phyloP scores from a whole-genome alignment of 345 rosid species.

The Camelina hispida region DNA sequence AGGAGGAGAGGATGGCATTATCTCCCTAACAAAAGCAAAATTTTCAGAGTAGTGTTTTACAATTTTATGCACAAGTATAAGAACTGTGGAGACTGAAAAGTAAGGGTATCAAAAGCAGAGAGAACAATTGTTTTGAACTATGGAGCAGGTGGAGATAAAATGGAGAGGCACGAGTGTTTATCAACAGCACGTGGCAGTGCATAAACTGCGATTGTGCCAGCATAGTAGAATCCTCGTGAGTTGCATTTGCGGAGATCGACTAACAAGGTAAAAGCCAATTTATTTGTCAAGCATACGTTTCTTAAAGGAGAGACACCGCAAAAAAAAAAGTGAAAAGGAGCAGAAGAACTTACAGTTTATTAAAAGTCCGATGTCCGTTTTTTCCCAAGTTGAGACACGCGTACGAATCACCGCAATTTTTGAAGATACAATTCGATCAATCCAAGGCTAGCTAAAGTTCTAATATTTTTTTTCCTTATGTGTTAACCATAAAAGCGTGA shows the following conservation, averaged over 20 bases:
- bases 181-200: constrained; percentile 45
- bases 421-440: constrained; percentile 29
- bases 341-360: constrained; percentile 31
- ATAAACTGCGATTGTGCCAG: constrained; percentile 42
- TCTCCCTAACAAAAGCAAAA: constrained; percentile 30
- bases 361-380: constrained; percentile 35
- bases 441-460: constrained; percentile 36
- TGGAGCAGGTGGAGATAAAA: constrained; percentile 47
- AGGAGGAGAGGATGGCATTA: constrained; percentile 36
- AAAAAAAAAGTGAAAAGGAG: constrained; percentile 21
- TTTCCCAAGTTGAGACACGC: constrained; percentile 36
- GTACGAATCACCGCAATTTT: constrained; percentile 33
- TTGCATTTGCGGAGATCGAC: constrained; percentile 36
- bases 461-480: constrained; percentile 20
- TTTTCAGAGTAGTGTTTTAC: constrained; percentile 13
- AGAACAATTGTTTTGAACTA: constrained; percentile 22
- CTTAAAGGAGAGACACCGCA: constrained; percentile 32
- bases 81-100: constrained; percentile 18
- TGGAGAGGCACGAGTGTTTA: constrained; percentile 41
- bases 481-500: constrained; percentile 16
- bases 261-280: constrained; percentile 38
- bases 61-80: constrained; percentile 37
- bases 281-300: constrained; percentile 43
- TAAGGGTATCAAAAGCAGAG: constrained; percentile 21
- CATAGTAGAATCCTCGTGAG: constrained; percentile 34